Conservation (phyloP, 768 basidiomycete species). For the Floccularia luteovirens region DNA sequence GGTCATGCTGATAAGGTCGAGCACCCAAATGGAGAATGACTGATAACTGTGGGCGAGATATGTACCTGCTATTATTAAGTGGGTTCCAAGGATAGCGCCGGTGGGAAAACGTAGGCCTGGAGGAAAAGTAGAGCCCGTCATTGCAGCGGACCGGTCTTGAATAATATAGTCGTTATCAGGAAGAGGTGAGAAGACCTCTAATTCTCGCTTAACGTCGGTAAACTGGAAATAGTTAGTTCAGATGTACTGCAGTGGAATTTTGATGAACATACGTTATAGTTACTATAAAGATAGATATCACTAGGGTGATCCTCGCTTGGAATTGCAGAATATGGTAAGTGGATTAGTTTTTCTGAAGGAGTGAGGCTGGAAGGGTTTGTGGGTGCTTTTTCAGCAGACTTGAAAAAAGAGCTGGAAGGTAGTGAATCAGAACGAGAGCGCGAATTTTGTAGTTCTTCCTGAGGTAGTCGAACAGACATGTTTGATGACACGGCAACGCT, state of each 20-base stretch:
- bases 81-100: constrained; percentile 83
- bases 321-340: constrained; percentile 70
- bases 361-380: constrained; percentile 27
- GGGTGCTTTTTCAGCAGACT: too few relatives aligned
- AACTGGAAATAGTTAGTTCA: constrained; percentile 47
- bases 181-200: constrained; percentile 84
- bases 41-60: constrained; percentile 93
- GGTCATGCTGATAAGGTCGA: constrained; percentile 75
- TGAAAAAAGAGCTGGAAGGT: too few relatives aligned
- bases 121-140: constrained; percentile 79
- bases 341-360: constrained; percentile 51
- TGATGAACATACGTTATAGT: constrained; percentile 78
- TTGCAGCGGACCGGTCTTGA: constrained; percentile 70
- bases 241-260: too few relatives aligned
- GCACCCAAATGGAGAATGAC: constrained; percentile 94
- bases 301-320: constrained; percentile 72
- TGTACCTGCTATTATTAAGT: constrained; percentile 92
- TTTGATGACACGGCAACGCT: constrained; percentile 80
- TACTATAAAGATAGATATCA: constrained; percentile 90
- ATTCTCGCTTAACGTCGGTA: constrained; percentile 91
- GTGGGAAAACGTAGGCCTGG: constrained; percentile 96
- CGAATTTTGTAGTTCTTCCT: constrained; percentile 36
- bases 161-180: constrained; percentile 72
- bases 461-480: constrained; percentile 59
- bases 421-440: not conserved